These are phyloP conservation scores for Phlebiopsis flavidoalba DNA, from an alignment of 768 basidiomycete species.

Conservation along the genomic window DNA sequence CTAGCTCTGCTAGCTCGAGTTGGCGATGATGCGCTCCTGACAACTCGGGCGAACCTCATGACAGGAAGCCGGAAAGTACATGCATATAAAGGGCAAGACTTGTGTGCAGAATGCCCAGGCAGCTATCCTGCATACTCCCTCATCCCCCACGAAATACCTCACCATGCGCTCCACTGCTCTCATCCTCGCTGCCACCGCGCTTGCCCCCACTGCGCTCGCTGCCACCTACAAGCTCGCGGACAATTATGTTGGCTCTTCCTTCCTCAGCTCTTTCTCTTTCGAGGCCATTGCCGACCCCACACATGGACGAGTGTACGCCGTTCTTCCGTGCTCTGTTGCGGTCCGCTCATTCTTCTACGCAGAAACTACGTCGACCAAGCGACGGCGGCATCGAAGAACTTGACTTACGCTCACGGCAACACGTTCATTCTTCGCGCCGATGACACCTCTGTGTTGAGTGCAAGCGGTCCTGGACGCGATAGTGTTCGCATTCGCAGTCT, in stretches of 20 bases:
- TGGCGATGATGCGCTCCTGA: neutral
- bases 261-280: constrained; percentile 46
- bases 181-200: constrained; percentile 1
- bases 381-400: constrained; percentile 47
- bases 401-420: constrained; percentile 51
- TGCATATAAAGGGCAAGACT: neutral
- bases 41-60: neutral
- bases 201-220: constrained; percentile 25
- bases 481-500: constrained; percentile 53
- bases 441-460: constrained; percentile 37
- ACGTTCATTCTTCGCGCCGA: constrained; percentile 56
- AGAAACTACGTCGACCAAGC: constrained; percentile 41
- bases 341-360: neutral
- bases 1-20: neutral
- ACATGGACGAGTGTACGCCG: constrained; percentile 61
- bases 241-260: constrained; percentile 40
- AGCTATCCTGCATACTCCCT: neutral
- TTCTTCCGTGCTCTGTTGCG: neutral
- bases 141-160: neutral
- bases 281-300: constrained; percentile 56
- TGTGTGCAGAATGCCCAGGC: neutral
- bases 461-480: constrained; percentile 50
- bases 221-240: constrained; percentile 43
- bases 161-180: constrained; percentile 7
- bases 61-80: neutral